A percentile compares a stretch with the other conserved stretches of the same genome.
phyloP scores from a whole-genome alignment of 257 asterid genomes.

The Scutellaria galericulata region DNA sequence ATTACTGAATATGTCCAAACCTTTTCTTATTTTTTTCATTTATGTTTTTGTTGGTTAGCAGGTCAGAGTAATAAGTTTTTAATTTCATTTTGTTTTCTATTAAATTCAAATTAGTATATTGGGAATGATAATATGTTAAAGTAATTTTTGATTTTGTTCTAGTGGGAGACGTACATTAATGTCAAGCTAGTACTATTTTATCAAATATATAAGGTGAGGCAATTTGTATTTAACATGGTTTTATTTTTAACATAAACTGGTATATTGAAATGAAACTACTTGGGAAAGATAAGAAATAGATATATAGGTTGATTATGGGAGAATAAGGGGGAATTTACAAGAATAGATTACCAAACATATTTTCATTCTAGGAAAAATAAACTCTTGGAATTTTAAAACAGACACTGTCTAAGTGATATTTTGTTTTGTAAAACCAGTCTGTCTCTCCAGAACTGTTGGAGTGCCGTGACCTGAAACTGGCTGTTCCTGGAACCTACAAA shows the following conservation, averaged over 20 bases:
- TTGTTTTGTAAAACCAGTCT: conserved; percentile 60
- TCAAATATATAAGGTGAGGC: too few relatives aligned
- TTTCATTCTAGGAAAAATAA: not conserved
- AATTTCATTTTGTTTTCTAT: too few relatives aligned
- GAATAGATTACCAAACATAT: not conserved
- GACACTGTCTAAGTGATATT: conserved; percentile 21
- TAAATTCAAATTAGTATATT: not conserved
- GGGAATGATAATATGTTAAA: not conserved
- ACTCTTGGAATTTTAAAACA: not conserved
- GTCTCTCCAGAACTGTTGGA: conserved; percentile 93
- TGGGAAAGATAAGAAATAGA: not conserved
- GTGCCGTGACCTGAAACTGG: conserved; percentile 89
- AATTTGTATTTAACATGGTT: too few relatives aligned
- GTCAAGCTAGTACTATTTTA: too few relatives aligned
- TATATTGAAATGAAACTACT: not conserved
- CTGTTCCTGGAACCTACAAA: conserved; percentile 98
- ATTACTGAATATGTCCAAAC: not conserved
- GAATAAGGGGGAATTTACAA: not conserved
- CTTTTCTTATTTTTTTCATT: not conserved
- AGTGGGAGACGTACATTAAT: too few relatives aligned
- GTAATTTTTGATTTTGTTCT: too few relatives aligned
- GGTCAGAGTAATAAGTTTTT: too few relatives aligned
- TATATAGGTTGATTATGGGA: not conserved
- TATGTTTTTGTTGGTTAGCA: not conserved
- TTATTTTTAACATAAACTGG: too few relatives aligned